These are phyloP conservation scores for Aspergillus novofumigatus DNA, from an alignment of 2,329 filamentous ascomycete species.

Conservation along the genomic window DNA sequence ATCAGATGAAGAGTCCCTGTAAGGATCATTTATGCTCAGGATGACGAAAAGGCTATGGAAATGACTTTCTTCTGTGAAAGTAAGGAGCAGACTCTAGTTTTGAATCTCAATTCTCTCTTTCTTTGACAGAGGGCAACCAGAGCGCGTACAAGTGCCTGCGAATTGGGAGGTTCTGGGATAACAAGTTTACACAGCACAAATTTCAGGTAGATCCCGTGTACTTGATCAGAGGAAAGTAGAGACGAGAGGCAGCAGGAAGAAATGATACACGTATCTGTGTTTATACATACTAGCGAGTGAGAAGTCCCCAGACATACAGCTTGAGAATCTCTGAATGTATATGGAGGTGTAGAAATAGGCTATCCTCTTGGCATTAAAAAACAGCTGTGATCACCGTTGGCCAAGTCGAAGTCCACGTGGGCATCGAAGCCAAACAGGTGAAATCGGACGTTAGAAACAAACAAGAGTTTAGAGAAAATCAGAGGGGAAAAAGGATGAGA, in stretches of 20 bases:
- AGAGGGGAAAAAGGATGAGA: conserved; percentile 1
- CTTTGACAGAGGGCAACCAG: too few relatives aligned
- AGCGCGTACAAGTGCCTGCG: too few relatives aligned
- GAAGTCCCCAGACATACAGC: conserved; percentile 8
- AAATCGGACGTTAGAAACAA: conserved; percentile 2
- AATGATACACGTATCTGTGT: conserved; percentile 3
- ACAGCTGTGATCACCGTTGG: conserved; percentile 17
- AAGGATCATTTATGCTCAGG: too few relatives aligned
- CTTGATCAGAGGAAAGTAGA: not conserved
- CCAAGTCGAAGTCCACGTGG: conserved; percentile 1
- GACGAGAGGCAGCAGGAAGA: conserved; percentile 2
- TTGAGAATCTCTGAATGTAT: conserved; percentile 15
- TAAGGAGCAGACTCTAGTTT: too few relatives aligned
- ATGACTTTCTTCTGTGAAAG: too few relatives aligned
- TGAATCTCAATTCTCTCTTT: too few relatives aligned
- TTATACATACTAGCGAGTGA: conserved; percentile 15
- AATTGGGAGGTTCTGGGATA: too few relatives aligned
- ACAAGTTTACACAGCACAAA: too few relatives aligned
- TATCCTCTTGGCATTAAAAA: conserved; percentile 19
- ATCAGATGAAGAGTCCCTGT: too few relatives aligned
- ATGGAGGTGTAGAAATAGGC: not conserved
- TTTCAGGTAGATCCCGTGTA: not conserved
- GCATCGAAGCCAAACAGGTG: conserved; percentile 7
- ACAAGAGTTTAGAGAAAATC: conserved; percentile 7
- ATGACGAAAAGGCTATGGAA: too few relatives aligned